A percentile compares a stretch with the other conserved stretches of the same genome.
Evolutionary conservation across 345 rosid genomes (phyloP).

Genomic region (Eucalyptus marginata): DNA sequence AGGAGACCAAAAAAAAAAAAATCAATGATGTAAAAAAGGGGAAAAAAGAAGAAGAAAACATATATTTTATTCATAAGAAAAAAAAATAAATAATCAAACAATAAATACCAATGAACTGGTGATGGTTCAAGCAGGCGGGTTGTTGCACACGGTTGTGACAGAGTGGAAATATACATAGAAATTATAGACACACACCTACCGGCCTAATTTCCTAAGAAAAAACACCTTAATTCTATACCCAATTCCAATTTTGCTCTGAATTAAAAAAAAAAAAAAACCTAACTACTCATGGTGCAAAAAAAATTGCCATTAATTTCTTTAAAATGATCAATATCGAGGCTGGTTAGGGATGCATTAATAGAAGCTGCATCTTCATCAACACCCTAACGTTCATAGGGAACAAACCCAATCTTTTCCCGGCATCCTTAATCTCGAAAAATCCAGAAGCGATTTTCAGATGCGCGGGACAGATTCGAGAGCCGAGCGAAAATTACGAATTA

Average conservation of each 20-base stretch:
- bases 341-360: fast-evolving
- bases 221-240: no score
- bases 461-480: fast-evolving
- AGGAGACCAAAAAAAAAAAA: background rate
- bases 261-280: background rate
- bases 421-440: no score
- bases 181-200: background rate
- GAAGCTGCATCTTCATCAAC: background rate
- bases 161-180: background rate
- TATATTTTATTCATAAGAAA: background rate
- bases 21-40: no score
- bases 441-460: fast-evolving
- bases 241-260: background rate
- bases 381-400: no score
- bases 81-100: background rate
- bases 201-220: background rate
- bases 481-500: fast-evolving
- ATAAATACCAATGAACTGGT: background rate
- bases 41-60: background rate
- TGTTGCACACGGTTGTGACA: background rate
- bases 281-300: background rate
- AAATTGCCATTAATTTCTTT: background rate
- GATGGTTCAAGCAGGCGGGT: background rate
- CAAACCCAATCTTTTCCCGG: fast-evolving
- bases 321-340: background rate